Percentiles rank a stretch among this genome's conserved stretches.
These are phyloP conservation scores for Microbotryum intermedium DNA, from an alignment of 1,284 basidiomycete species.

Conservation along the genomic window DNA sequence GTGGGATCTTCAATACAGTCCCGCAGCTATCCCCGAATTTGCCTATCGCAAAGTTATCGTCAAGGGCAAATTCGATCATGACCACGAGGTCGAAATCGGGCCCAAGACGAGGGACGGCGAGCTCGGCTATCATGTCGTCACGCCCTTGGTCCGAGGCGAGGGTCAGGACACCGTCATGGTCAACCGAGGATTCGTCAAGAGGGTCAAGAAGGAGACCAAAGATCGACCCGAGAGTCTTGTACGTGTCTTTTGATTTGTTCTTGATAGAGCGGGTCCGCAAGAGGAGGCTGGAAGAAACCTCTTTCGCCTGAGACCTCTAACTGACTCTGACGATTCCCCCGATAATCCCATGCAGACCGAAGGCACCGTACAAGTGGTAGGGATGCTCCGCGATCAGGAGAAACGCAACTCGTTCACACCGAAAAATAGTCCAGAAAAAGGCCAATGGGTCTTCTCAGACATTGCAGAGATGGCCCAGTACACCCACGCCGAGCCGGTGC, in stretches of 20 bases:
- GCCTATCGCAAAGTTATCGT: slow-evolving; percentile 72
- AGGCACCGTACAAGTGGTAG: slow-evolving; percentile 40
- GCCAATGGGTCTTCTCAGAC: slow-evolving; percentile 89
- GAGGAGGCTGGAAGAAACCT: neutral
- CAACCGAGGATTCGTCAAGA: slow-evolving; percentile 79
- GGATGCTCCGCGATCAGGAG: slow-evolving; percentile 58
- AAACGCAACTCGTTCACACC: slow-evolving; percentile 68
- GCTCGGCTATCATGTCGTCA: slow-evolving; percentile 76
- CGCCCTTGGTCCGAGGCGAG: slow-evolving; percentile 62
- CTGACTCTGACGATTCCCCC: neutral
- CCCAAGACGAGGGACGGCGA: slow-evolving; percentile 81
- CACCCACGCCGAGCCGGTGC: slow-evolving; percentile 62
- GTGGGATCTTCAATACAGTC: slow-evolving; percentile 30
- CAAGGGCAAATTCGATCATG: slow-evolving; percentile 67
- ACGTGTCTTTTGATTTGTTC: slow-evolving; percentile 8
- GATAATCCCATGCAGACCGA: slow-evolving; percentile 12
- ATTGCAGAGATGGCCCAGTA: slow-evolving; percentile 69
- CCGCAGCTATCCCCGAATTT: slow-evolving; percentile 67
- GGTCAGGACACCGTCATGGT: slow-evolving; percentile 60
- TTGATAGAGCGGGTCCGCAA: neutral
- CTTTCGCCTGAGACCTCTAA: neutral
- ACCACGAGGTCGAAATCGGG: slow-evolving; percentile 67
- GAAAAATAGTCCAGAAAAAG: slow-evolving; percentile 68
- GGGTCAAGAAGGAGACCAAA: slow-evolving; percentile 42
- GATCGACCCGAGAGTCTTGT: slow-evolving; percentile 30